Conservation (phyloP, 1,139 yeast species). For the Pichia sp. region DNA sequence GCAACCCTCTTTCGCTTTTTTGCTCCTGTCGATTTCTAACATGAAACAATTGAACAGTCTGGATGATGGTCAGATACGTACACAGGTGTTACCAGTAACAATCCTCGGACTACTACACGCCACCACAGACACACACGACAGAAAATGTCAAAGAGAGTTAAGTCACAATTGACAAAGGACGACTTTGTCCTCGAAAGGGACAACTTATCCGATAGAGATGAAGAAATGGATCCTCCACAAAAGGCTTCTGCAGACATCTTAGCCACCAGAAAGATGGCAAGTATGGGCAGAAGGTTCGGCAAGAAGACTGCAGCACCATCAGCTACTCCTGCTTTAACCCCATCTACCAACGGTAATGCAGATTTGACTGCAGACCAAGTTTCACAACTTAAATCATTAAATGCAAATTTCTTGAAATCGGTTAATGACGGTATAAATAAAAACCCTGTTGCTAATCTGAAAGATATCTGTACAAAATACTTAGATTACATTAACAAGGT, state of each 20-base stretch:
- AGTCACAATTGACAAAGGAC: constrained; percentile 45
- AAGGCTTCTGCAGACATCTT: constrained; percentile 61
- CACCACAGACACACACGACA: too few species aligned
- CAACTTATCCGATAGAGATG: constrained; percentile 36
- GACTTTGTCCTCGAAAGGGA: constrained; percentile 39
- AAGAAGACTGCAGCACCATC: constrained; percentile 7
- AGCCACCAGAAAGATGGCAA: constrained; percentile 55
- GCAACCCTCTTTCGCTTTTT: too few species aligned
- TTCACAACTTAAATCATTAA: constrained; percentile 62
- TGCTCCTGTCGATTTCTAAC: too few species aligned
- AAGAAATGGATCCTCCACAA: constrained; percentile 32
- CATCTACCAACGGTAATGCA: constrained; percentile 12
- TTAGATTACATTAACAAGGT: constrained; percentile 50
- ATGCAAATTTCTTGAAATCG: constrained; percentile 57
- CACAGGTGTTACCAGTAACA: too few species aligned
- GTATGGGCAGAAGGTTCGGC: constrained; percentile 21
- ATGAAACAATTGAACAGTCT: too few species aligned
- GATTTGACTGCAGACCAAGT: constrained; percentile 34
- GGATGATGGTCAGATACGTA: too few species aligned
- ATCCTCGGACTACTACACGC: too few species aligned
- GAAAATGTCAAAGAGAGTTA: constrained; percentile 52
- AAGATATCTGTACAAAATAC: constrained; percentile 59
- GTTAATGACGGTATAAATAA: constrained; percentile 42
- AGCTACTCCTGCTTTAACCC: neutral
- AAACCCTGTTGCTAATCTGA: constrained; percentile 57